Base-by-base conservation (phyloP, 495 filamentous ascomycete species). In the Bryoglossum gracile region DNA sequence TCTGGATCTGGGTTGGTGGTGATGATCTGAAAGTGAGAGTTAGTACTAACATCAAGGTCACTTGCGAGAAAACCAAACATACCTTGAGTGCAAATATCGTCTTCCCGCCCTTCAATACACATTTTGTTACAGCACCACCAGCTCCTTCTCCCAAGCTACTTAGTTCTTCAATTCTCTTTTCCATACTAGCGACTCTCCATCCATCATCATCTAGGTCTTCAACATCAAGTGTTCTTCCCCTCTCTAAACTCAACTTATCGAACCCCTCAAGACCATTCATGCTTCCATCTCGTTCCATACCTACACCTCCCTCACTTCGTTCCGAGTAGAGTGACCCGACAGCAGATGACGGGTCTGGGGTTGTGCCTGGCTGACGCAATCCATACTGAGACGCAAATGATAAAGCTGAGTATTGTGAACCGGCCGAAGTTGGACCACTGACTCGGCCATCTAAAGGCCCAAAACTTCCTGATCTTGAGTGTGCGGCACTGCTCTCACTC, bases 61-160 rank as follows among this genome's bases (percentile, higher is more conserved):
- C 4, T 22, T 11, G 54, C 26, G 25, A 26, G 21, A 33, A 30
- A 17, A 49, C 1, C 4, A 21, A 40, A 58, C 75, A 53, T 68
- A 95, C 92, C 83, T 98, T 98, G 48, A 98, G 72, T 9, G 92
- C 92, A 71, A 98, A 98, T 18, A 95, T 78, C 0, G 88, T 97
- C 66, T 92, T 94, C 36, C 88, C 88, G 19, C 86, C 88, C 61
- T 86, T 86, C 47, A 98, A 72, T 63, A 78, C 84, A 65, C 88
- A 94, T 56, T 83, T 81, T 26, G 94, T 97, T 28, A 98, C 92
- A 8, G 92, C 92, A 59, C 92, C 92, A 44, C 92, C 92, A 38
- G 94, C 90, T 51, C 92, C 92, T 66, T 98, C 92, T 46, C 92
- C 92, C 35, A 98, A 68, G 60, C 86, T 88, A 6, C 94, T 94